A percentile compares a stretch with the other conserved stretches of the same genome.
These are phyloP conservation scores for Globisporangium sylvaticum DNA, from an alignment of 352 stramenopile species.

Conservation along the genomic window DNA sequence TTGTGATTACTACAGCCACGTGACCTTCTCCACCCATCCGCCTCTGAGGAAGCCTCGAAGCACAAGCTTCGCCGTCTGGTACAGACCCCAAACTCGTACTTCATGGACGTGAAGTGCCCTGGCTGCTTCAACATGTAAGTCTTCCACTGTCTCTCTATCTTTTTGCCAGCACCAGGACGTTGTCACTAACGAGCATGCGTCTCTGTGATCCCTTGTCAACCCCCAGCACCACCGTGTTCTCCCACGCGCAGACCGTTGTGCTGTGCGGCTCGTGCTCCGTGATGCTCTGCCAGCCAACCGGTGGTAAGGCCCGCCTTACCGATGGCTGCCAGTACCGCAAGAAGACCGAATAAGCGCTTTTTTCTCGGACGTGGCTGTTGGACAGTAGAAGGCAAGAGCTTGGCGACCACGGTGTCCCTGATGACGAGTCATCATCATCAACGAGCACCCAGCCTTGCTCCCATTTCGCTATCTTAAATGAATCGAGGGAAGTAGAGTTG, in stretches of 20 bases:
- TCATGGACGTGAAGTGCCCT: slow-evolving; percentile 99
- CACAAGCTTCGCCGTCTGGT: slow-evolving; percentile 99
- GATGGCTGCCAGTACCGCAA: slow-evolving; percentile 99
- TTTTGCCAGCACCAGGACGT: background rate
- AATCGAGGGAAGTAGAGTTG: slow-evolving; percentile 64
- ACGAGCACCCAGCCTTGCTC: background rate
- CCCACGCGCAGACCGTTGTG: slow-evolving; percentile 97
- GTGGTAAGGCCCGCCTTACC: slow-evolving; percentile 96
- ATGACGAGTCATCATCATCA: background rate
- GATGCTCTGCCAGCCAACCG: slow-evolving; percentile 98
- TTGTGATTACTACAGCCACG: slow-evolving; percentile 37
- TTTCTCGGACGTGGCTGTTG: slow-evolving; percentile 15
- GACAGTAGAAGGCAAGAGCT: slow-evolving; percentile 35
- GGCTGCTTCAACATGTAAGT: slow-evolving; percentile 99
- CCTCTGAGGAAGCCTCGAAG: slow-evolving; percentile 94
- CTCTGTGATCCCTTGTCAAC: background rate
- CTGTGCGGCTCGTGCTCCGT: slow-evolving; percentile 96
- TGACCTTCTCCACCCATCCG: slow-evolving; percentile 97
- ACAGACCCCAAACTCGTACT: slow-evolving; percentile 99
- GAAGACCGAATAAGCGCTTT: slow-evolving; percentile 95
- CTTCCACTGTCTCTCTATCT: background rate
- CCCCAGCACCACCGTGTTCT: slow-evolving; percentile 96
- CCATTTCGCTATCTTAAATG: slow-evolving; percentile 24
- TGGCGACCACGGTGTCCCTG: background rate
- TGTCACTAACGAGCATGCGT: background rate